Evolutionary conservation across 305 asterid species (phyloP), one percentile per base, ranked within the genome.

Genomic region (Galium porrigens): DNA sequence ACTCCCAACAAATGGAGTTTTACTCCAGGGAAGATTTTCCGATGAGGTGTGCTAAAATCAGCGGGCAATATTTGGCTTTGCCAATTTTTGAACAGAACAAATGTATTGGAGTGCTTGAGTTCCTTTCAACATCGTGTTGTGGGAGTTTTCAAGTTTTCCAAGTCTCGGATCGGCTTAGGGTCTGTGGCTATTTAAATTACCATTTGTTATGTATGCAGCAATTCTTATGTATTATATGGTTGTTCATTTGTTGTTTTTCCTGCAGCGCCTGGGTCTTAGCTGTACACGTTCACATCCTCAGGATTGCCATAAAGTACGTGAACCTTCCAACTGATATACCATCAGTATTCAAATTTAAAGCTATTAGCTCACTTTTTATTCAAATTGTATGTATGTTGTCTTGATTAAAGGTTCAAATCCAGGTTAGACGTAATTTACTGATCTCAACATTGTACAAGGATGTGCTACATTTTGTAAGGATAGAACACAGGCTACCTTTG

Each of bases 11-110:
- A 20, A 18, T 67, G 3, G 56, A 68, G 15, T 58, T 27, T 2
- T 75, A 70, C 57, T 60, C 79, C 27, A 39, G 44, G 6, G 36
- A 63, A 34, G 79, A 75, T 64, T 70, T 66, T 56, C 79, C 76
- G 0, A n/a, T 66, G 61, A 33, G 68, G 73, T 62, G 49, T 37
- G 70, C 72, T 52, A 8, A n/a, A 36, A 14, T 37, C 17, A 20
- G 65, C 20, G 65, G 53, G 1, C 39, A n/a, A 2, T 61, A 61
- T 20, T 9, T 5, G 65, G 65, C 44, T 39, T 39, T 61, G 53
- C 65, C 53, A 1, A 30, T 61, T n/a, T 61, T 61, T 15, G n/a
- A 39, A 37, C 5, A 49, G 27, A 1, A 49, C 4, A 15, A 1
- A 15, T 49, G 55, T 6, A 6, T 49, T 17, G 55, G 55, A 17